Conservation (phyloP, 768 basidiomycete species). For the Suillus placidus region DNA sequence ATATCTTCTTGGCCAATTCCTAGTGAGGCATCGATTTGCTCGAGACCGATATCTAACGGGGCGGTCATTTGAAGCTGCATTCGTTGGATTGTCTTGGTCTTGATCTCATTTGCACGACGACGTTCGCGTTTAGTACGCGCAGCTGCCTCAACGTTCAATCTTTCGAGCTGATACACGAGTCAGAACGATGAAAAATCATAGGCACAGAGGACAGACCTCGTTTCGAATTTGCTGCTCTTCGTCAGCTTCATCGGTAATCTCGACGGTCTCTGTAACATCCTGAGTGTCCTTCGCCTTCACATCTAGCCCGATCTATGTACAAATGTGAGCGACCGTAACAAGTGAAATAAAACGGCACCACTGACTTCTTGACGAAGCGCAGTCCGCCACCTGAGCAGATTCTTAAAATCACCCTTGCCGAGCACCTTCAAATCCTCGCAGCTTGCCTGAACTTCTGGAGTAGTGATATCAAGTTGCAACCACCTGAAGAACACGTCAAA, state of each 20-base stretch:
- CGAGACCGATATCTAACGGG: constrained; percentile 93
- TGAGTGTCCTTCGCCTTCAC: constrained; percentile 72
- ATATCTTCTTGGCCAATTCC: constrained; percentile 81
- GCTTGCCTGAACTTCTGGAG: constrained; percentile 78
- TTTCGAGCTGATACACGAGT: constrained; percentile 63
- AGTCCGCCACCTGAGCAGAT: constrained; percentile 87
- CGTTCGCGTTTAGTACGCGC: constrained; percentile 79
- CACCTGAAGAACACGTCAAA: constrained; percentile 52
- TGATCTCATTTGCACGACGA: constrained; percentile 86
- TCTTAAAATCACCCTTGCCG: constrained; percentile 97
- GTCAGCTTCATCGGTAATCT: constrained; percentile 69
- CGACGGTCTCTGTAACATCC: constrained; percentile 73
- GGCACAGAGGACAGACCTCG: constrained; percentile 58
- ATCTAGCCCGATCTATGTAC: constrained; percentile 76
- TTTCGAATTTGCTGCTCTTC: constrained; percentile 89
- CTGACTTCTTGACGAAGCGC: constrained; percentile 84
- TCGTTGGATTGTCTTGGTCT: constrained; percentile 83
- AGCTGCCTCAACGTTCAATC: constrained; percentile 74
- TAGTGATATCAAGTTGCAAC: constrained; percentile 71
- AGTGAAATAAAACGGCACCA: constrained; percentile 6
- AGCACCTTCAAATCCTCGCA: constrained; percentile 93
- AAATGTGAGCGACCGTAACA: constrained; percentile 10
- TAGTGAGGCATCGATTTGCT: constrained; percentile 76
- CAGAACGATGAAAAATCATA: constrained; percentile 12
- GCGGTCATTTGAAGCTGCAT: constrained; percentile 98